Evolutionary conservation across 2,329 filamentous ascomycete genomes (phyloP).

Genomic region (Aspergillus quadricinctus): DNA sequence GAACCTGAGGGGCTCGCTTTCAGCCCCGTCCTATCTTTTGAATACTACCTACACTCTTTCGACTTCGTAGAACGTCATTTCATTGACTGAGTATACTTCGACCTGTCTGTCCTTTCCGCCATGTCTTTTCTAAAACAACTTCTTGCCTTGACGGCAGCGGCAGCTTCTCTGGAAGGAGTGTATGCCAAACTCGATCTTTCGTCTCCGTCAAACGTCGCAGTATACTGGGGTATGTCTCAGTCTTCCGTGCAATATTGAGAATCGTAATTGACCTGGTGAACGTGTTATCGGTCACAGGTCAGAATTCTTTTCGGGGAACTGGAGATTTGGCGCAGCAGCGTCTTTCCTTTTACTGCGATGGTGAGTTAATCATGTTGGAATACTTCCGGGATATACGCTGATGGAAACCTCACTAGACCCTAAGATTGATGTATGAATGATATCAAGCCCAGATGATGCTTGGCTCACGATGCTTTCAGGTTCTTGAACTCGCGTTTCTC

Average conservation of each 20-base stretch:
- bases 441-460: not conserved
- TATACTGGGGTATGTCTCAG: constrained; percentile 57
- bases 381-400: constrained; percentile 2
- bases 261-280: not conserved
- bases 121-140: constrained; percentile 26
- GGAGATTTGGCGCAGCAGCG: constrained; percentile 50
- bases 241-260: too few species aligned
- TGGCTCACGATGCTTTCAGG: constrained; percentile 33
- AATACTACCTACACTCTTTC: not conserved
- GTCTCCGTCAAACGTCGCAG: constrained; percentile 53
- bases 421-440: constrained; percentile 21
- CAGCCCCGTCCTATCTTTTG: not conserved
- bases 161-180: constrained; percentile 28
- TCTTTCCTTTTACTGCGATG: constrained; percentile 56
- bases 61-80: not conserved
- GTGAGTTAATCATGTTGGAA: constrained; percentile 35
- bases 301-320: constrained; percentile 55
- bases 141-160: constrained; percentile 23
- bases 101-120: not conserved
- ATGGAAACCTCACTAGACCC: constrained; percentile 18
- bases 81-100: not conserved
- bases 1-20: not conserved
- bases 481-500: constrained; percentile 63
- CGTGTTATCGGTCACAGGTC: constrained; percentile 35
- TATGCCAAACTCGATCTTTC: constrained; percentile 42